Evolutionary conservation across 208 protist species (phyloP), one percentile per base, ranked within the genome.

Genomic region (Crithidia fasciculata): DNA sequence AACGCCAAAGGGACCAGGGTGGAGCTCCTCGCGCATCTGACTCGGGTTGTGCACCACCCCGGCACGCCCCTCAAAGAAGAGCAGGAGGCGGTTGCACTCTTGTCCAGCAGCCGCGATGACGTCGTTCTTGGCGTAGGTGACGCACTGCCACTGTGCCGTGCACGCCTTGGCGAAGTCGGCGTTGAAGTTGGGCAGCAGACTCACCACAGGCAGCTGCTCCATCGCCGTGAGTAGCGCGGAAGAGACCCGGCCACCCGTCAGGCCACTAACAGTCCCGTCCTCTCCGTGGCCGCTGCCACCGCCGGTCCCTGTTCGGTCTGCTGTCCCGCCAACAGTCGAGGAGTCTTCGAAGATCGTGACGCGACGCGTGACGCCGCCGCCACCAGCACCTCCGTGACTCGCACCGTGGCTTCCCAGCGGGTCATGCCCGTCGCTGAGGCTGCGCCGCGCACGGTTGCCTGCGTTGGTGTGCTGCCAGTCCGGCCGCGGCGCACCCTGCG

Each of bases 11-110:
- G 67, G 62, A 0, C 53, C 68, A 13, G 80, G 54, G 37, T 56
- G 72, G 57, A 69, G 43, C 59, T 75, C 68, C 19, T 69, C 62
- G n/a, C 58, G 49, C 28, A 72, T 59, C 16, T 72, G 49, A 2
- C 66, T 40, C 54, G 89, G 86, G 67, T 88, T 71, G 16, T 68
- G 50, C 40, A 95, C 80, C 39, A 92, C 68, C 13, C 67, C 88
- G 0, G 86, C 87, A 0, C 81, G 76, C 39, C 84, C 88, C 36
- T 92, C 81, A 40, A 74, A 86, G 59, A 95, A 92, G 49, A 93
- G 68, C 13, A 93, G 67, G 1, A 95, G 49, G 6, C 85, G 74
- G 66, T 89, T 95, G 81, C 90, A 95, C 77, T 95, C 90, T 69
- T 89, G 76, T 4, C 90, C 88, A 28, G 77, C 79, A 2, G 71